Conservation (phyloP, 805 yeast genomes). For the Wickerhamomyces ciferrii region DNA sequence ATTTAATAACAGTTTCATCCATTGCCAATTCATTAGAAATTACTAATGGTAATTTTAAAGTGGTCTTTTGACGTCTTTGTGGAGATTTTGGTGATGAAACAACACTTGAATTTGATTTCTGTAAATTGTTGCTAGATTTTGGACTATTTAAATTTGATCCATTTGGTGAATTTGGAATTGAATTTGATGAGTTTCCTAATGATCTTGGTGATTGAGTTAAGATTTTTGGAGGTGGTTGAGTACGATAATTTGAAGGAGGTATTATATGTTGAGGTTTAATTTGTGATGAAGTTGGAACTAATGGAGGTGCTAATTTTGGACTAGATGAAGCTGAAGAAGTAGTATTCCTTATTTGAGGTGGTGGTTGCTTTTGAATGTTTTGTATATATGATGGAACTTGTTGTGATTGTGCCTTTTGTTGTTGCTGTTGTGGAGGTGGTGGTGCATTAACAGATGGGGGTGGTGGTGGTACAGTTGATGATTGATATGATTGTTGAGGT, state of each 20-base stretch:
- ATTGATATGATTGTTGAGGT: neutral
- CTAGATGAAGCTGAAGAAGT: neutral
- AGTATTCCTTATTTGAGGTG: neutral
- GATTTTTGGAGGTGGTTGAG: slow-evolving; percentile 28
- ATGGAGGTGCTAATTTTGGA: neutral
- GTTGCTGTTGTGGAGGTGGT: neutral
- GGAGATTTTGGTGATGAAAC: neutral
- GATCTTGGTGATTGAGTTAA: slow-evolving; percentile 14
- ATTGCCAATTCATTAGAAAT: slow-evolving; percentile 4
- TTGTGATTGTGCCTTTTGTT: neutral
- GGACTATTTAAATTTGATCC: slow-evolving; percentile 1
- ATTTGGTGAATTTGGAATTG: neutral
- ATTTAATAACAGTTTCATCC: slow-evolving; percentile 18
- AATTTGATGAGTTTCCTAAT: neutral
- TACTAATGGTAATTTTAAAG: neutral
- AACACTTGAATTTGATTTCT: neutral
- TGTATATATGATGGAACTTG: neutral
- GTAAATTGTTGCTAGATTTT: slow-evolving; percentile 11
- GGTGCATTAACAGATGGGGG: slow-evolving; percentile 1
- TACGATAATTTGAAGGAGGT: neutral
- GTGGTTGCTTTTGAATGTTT: neutral
- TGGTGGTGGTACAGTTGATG: neutral
- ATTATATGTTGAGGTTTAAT: neutral
- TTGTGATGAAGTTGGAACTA: neutral
- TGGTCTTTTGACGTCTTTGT: neutral